Percentiles rank a stretch among this genome's conserved stretches.
Conservation (phyloP, 1,284 basidiomycete genomes). For the Heterobasidion irregulare region DNA sequence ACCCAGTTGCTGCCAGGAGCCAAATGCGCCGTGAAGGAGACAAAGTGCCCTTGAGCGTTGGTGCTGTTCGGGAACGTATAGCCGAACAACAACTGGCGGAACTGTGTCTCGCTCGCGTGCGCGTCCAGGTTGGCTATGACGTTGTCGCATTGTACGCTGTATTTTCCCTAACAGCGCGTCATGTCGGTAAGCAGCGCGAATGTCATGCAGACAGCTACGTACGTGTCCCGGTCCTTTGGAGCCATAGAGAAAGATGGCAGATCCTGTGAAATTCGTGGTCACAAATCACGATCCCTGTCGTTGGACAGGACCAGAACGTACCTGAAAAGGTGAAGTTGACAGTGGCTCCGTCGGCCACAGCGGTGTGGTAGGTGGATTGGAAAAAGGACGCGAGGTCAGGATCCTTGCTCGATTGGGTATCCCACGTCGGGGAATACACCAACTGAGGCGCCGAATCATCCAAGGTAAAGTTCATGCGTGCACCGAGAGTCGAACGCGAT, state of each 20-base stretch:
- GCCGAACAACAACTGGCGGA: conserved; percentile 4
- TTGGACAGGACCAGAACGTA: neutral
- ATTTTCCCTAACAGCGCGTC: neutral
- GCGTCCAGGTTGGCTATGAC: neutral
- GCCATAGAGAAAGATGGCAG: conserved; percentile 1
- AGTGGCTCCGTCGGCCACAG: neutral
- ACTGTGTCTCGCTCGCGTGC: neutral
- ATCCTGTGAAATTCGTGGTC: neutral
- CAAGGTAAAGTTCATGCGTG: conserved; percentile 4
- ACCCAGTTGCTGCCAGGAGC: neutral
- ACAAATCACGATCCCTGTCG: neutral
- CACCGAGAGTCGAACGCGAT: neutral
- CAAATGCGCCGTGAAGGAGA: neutral
- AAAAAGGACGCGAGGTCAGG: conserved; percentile 2
- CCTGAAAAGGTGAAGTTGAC: conserved; percentile 7
- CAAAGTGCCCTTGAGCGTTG: neutral
- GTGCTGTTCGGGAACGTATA: neutral
- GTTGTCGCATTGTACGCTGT: conserved; percentile 2
- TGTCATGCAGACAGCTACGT: neutral
- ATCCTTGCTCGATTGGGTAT: neutral
- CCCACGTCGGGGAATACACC: conserved; percentile 1
- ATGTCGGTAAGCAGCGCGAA: neutral
- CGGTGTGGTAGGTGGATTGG: conserved; percentile 5
- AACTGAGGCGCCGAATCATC: neutral
- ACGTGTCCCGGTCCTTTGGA: conserved; percentile 3